Base-by-base conservation (phyloP, 805 yeast genomes). In the Candida incommunis region DNA sequence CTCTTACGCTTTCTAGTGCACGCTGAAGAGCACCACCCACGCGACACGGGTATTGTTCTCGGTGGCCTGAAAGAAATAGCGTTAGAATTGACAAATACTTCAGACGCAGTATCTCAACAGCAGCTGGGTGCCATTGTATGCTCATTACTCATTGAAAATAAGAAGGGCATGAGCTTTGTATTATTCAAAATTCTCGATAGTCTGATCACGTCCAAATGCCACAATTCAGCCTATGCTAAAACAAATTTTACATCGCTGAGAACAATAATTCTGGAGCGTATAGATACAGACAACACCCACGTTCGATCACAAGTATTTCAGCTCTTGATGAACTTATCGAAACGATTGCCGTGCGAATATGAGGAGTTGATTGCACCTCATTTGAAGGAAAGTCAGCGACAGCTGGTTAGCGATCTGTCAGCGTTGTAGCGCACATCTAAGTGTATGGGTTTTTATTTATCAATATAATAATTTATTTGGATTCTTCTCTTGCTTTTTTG, bases 401-500 rank as follows among this genome's bases (percentile, higher is more conserved):
- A n/a, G 18, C 18, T 31, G 37, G 37, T 31, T n/a, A n/a, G n/a
- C n/a, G n/a, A n/a, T n/a, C n/a, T n/a, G 11, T 5, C 11, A n/a
- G 37, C 37, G 20, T 11, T 31, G 37, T 18, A 31, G 18, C 20
- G 20, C 18, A n/a, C n/a, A 18, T 31, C 18, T 9, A 31, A 4
- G 37, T 31, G 37, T 18, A 31, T 31, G 37, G n/a, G n/a, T n/a
- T n/a, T n/a, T n/a, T 31, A 31, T 31, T 31, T 31, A 31, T 31
- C 9, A 31, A 25, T 25, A 11, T 11, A 31, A 11, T 31, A 11
- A 31, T 31, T 31, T 31, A 31, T 4, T 31, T 31, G 11, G 55
- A 27, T 5, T 31, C 44, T 42, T 52, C 56, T 25, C 66, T 57
- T 41, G 62, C 63, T 49, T 56, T 52, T 42, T 59, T 63, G 4